Evolutionary conservation across 768 basidiomycete genomes (phyloP).

Genomic region (Leccinum subtestaceum): DNA sequence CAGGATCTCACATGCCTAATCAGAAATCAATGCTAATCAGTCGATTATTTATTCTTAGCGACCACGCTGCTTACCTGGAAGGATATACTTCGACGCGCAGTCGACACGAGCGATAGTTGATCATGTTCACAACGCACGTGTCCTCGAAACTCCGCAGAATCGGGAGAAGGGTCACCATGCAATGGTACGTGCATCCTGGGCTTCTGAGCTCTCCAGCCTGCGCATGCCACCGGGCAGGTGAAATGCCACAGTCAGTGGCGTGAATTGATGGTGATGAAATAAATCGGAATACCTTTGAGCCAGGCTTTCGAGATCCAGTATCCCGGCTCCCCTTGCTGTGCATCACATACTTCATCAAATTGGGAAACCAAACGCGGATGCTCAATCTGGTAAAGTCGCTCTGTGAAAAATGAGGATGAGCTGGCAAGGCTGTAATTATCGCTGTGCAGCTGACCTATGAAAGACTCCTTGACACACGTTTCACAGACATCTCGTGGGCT

Average conservation of each 20-base stretch:
- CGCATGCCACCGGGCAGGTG: constrained; percentile 6
- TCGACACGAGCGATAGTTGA: constrained; percentile 50
- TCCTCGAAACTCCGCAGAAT: constrained; percentile 48
- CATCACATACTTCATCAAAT: constrained; percentile 54
- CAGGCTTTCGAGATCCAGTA: constrained; percentile 80
- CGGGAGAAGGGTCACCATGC: constrained; percentile 65
- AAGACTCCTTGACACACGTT: constrained; percentile 53
- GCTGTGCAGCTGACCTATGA: constrained; percentile 46
- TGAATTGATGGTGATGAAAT: constrained; percentile 10
- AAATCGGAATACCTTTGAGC: constrained; percentile 57
- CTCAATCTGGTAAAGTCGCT: constrained; percentile 64
- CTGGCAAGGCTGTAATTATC: background rate
- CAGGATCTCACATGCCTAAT: constrained; percentile 57
- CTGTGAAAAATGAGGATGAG: constrained; percentile 35
- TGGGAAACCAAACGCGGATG: constrained; percentile 60
- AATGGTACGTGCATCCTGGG: constrained; percentile 73
- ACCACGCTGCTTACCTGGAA: constrained; percentile 41
- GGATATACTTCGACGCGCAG: constrained; percentile 62
- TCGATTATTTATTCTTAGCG: constrained; percentile 6
- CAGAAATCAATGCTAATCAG: constrained; percentile 10
- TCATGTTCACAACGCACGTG: constrained; percentile 77
- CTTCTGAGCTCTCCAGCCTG: constrained; percentile 71
- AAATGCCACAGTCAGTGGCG: constrained; percentile 12
- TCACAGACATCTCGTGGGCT: constrained; percentile 55
- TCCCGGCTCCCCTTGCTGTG: constrained; percentile 41